Evolutionary conservation across 192 early-diverging fungal genomes (phyloP), one percentile per base, ranked within the genome.

Genomic region (Umbelopsis sp.): DNA sequence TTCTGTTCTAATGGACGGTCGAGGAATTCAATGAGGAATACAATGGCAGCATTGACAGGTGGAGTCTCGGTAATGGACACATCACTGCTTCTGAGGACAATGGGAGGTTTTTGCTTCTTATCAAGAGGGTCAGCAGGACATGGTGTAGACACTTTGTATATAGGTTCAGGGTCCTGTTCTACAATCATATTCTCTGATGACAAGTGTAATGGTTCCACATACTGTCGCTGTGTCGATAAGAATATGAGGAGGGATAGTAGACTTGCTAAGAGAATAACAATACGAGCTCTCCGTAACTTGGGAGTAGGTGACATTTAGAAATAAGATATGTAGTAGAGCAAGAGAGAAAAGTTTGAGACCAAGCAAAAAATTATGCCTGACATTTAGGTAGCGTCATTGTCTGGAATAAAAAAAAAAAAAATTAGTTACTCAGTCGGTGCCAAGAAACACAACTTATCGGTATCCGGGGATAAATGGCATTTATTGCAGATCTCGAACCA

Each of bases 21-120:
- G 16, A 62, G n/a, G 56, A 62, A 62, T 34, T 62, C 56, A 34
- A 62, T 62, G 1, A 62, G 26, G 56, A 62, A 62, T 2, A 62
- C 31, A 62, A 62, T 62, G 31, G 56, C 56, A 17, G 56, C 56
- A 34, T 62, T 62, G 56, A 62, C 56, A 12, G 56, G 56, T 34
- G 56, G 56, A 1, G 56, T 62, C 8, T 62, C 56, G 24, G 31
- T 32, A 62, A 26, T 8, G 6, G 56, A 62, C 3, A 62, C 56
- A 31, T 62, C 56, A 20, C 29, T 62, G 31, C 14, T 62, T 34
- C 56, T 9, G 7, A 62, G 4, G 11, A 36, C 31, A 32, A 62
- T 62, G 31, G 56, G 56, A 2, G 56, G 29, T 32, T 31, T 29
- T 17, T 31, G 12, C 4, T 36, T 26, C n/a, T 62, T 12, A 17